Conservation (phyloP, 2,329 filamentous ascomycete species). For the Orbilia javanica region DNA sequence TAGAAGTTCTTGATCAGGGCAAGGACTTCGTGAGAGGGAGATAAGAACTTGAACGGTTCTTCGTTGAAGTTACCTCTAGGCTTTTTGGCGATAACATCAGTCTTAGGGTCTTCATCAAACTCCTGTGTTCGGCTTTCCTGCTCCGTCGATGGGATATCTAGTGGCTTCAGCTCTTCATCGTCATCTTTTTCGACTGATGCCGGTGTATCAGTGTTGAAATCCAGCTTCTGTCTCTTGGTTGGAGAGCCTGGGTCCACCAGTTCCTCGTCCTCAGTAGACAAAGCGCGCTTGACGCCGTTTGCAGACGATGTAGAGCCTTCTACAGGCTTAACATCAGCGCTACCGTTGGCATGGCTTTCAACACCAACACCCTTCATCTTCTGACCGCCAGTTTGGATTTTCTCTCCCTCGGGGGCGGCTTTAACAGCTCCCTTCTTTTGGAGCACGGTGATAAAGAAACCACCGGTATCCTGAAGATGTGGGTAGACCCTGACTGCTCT, state of each 20-base stretch:
- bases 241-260: constrained; percentile 41
- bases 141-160: constrained; percentile 43
- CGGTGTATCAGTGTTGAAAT: constrained; percentile 63
- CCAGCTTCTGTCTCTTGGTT: constrained; percentile 59
- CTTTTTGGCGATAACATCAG: constrained; percentile 64
- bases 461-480: constrained; percentile 94
- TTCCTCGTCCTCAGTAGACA: constrained; percentile 63
- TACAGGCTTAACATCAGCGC: constrained; percentile 30
- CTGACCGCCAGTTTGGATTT: constrained; percentile 42
- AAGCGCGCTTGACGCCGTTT: constrained; percentile 64
- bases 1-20: constrained; percentile 85
- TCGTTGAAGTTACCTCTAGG: constrained; percentile 73
- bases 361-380: constrained; percentile 35
- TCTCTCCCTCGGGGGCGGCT: constrained; percentile 67
- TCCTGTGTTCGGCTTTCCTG: constrained; percentile 35
- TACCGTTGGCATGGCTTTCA: constrained; percentile 13
- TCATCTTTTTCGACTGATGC: constrained; percentile 62
- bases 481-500: constrained; percentile 94
- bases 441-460: constrained; percentile 95
- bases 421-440: constrained; percentile 78
- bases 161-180: constrained; percentile 57
- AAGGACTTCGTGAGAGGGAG: constrained; percentile 80
- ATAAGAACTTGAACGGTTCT: constrained; percentile 94
- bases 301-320: constrained; percentile 33
- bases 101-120: constrained; percentile 61